Evolutionary conservation across 129 eudicot species (phyloP).

Genomic region (Flaveria bidentis): DNA sequence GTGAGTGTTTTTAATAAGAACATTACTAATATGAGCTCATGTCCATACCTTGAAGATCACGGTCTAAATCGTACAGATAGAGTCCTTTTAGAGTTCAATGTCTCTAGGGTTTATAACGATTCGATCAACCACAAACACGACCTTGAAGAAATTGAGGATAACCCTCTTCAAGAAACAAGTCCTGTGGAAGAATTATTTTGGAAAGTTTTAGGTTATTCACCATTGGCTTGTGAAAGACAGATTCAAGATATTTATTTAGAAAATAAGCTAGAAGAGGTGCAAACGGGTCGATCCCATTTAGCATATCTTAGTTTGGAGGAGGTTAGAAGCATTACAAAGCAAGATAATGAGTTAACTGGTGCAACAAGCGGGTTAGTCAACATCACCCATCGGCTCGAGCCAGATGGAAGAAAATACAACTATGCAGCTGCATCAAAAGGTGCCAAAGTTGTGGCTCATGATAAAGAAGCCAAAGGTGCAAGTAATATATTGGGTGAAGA

Average conservation of each 20-base stretch:
- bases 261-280: constrained; percentile 33
- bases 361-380: constrained; percentile 30
- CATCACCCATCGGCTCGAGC: constrained; percentile 89
- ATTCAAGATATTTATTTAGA: constrained; percentile 31
- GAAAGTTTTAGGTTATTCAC: constrained; percentile 45
- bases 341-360: constrained; percentile 30
- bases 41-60: constrained; percentile 42
- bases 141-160: constrained; percentile 22
- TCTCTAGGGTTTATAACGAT: constrained; percentile 38
- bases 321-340: constrained; percentile 42
- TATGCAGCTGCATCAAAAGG: constrained; percentile 87
- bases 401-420: constrained; percentile 90
- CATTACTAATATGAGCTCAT: constrained; percentile 26
- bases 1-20: constrained; percentile 37
- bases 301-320: constrained; percentile 54
- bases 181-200: constrained; percentile 38
- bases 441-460: constrained; percentile 85
- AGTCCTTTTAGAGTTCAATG: constrained; percentile 39
- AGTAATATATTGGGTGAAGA: constrained; percentile 70
- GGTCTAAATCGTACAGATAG: constrained; percentile 34
- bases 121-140: constrained; percentile 18
- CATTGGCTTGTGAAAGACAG: constrained; percentile 43
- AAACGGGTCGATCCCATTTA: constrained; percentile 37
- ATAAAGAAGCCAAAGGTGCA: constrained; percentile 93
- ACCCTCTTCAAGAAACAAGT: constrained; percentile 37